Percentiles rank a stretch among this genome's conserved stretches.
Conservation (phyloP, 768 basidiomycete genomes). For the Hericium coralloides region DNA sequence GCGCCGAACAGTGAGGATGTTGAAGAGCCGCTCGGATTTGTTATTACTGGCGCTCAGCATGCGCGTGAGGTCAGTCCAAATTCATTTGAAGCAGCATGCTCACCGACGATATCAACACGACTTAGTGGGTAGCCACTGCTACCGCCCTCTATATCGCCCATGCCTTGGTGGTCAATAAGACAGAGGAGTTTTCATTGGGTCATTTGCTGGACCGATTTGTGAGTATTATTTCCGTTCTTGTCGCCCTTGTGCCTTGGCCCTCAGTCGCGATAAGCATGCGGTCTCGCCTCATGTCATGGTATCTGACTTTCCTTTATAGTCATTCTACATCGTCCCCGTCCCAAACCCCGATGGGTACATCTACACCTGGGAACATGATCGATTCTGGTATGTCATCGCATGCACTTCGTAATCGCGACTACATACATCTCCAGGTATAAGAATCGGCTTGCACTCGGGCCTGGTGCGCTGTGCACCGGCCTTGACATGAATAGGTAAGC, state of each 20-base stretch:
- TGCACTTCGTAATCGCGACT: not conserved
- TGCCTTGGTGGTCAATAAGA: slow-evolving; percentile 44
- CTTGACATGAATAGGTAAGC: slow-evolving; percentile 74
- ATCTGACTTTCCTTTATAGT: slow-evolving; percentile 21
- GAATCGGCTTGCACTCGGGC: slow-evolving; percentile 49
- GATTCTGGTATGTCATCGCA: slow-evolving; percentile 41
- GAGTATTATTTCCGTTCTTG: slow-evolving; percentile 6
- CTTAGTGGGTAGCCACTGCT: slow-evolving; percentile 74
- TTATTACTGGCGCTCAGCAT: slow-evolving; percentile 67
- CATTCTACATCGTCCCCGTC: slow-evolving; percentile 59
- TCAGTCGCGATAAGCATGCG: too few species aligned
- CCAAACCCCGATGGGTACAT: slow-evolving; percentile 70
- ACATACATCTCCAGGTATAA: slow-evolving; percentile 44
- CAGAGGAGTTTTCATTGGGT: slow-evolving; percentile 37
- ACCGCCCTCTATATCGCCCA: slow-evolving; percentile 68
- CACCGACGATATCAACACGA: not conserved
- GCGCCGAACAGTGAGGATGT: slow-evolving; percentile 5
- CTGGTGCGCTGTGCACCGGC: slow-evolving; percentile 47
- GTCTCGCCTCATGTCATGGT: too few species aligned
- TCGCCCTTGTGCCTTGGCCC: not conserved
- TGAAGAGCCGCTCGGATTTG: slow-evolving; percentile 38
- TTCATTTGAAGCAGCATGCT: not conserved
- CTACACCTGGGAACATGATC: slow-evolving; percentile 62
- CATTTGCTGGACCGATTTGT: slow-evolving; percentile 47
- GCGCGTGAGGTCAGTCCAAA: slow-evolving; percentile 52